Evolutionary conservation across 2,329 filamentous ascomycete genomes (phyloP).

Genomic region (Remersonia thermophila): DNA sequence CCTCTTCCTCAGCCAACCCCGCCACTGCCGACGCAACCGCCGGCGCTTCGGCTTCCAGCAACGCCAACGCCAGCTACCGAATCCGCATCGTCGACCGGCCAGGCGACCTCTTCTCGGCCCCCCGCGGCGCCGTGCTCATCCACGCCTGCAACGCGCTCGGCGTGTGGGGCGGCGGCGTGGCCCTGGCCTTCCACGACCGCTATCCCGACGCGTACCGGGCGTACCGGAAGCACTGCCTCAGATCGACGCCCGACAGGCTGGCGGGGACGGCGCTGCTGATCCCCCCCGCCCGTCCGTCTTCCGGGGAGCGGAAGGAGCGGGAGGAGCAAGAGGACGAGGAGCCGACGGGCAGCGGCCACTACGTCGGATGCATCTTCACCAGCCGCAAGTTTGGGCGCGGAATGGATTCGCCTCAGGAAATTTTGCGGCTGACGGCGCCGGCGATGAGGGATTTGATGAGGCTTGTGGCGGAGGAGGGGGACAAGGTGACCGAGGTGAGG

Average conservation of each 20-base stretch:
- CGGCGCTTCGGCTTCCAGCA: background rate
- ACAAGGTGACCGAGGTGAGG: slow-evolving; percentile 10
- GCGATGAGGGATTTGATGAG: slow-evolving; percentile 14
- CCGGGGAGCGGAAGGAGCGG: background rate
- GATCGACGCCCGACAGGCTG: slow-evolving; percentile 3
- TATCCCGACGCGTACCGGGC: slow-evolving; percentile 12
- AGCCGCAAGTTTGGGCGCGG: slow-evolving; percentile 5
- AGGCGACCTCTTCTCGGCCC: slow-evolving; percentile 13
- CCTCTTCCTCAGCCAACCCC: slow-evolving; percentile 15
- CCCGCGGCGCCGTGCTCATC: slow-evolving; percentile 13
- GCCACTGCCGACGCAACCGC: background rate
- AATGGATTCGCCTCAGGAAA: slow-evolving; percentile 8
- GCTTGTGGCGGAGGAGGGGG: slow-evolving; percentile 7
- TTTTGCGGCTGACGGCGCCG: slow-evolving; percentile 8
- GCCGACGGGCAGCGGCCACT: slow-evolving; percentile 5
- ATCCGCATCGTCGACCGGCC: slow-evolving; percentile 8
- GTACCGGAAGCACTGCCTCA: slow-evolving; percentile 12
- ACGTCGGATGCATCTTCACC: slow-evolving; percentile 13
- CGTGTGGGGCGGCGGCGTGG: slow-evolving; percentile 14
- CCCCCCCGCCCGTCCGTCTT: slow-evolving; percentile 1
- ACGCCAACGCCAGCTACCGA: background rate
- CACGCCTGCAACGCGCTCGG: slow-evolving; percentile 16
- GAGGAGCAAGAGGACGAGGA: background rate
- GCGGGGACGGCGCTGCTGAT: slow-evolving; percentile 14
- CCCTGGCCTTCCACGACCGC: slow-evolving; percentile 6